A percentile compares a stretch with the other conserved stretches of the same genome.
phyloP scores from a whole-genome alignment of 768 basidiomycete species.

The Mycena filopes region DNA sequence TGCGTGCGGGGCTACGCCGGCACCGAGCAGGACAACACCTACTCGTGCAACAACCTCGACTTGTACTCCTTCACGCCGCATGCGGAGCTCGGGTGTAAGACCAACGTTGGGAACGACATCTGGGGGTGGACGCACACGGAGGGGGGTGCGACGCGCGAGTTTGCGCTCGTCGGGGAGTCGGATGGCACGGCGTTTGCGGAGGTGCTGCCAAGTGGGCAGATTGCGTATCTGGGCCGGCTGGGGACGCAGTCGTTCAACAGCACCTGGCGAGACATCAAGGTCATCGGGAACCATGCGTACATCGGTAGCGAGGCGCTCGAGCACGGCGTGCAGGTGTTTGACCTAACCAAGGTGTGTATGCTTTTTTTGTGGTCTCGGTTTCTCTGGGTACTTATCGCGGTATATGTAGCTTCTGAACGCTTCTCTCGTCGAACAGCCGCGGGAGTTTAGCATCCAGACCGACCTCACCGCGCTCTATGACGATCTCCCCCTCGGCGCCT shows the following conservation, averaged over 20 bases:
- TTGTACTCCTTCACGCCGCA: conserved; percentile 32
- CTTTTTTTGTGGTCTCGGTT: too few species aligned
- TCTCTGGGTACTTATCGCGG: background rate
- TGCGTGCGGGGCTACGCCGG: conserved; percentile 32
- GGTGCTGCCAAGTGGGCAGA: conserved; percentile 23
- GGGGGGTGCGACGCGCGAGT: conserved; percentile 6
- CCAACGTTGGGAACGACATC: conserved; percentile 32
- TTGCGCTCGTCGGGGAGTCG: conserved; percentile 19
- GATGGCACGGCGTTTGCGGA: conserved; percentile 30
- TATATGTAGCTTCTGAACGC: conserved; percentile 30
- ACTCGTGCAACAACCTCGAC: conserved; percentile 30
- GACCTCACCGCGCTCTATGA: conserved; percentile 32
- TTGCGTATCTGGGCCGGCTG: conserved; percentile 38
- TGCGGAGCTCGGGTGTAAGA: conserved; percentile 21
- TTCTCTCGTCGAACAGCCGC: conserved; percentile 31
- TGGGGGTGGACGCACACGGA: conserved; percentile 32
- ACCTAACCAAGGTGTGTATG: conserved; percentile 35
- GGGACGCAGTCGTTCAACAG: conserved; percentile 31
- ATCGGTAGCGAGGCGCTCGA: conserved; percentile 42
- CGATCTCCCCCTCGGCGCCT: conserved; percentile 40
- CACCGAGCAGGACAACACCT: conserved; percentile 24
- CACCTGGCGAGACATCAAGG: conserved; percentile 42
- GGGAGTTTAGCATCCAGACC: conserved; percentile 34
- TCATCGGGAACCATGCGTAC: conserved; percentile 36
- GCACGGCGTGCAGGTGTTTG: conserved; percentile 44